Conservation (phyloP, 1,284 basidiomycete species). For the Dichomitus squalens region DNA sequence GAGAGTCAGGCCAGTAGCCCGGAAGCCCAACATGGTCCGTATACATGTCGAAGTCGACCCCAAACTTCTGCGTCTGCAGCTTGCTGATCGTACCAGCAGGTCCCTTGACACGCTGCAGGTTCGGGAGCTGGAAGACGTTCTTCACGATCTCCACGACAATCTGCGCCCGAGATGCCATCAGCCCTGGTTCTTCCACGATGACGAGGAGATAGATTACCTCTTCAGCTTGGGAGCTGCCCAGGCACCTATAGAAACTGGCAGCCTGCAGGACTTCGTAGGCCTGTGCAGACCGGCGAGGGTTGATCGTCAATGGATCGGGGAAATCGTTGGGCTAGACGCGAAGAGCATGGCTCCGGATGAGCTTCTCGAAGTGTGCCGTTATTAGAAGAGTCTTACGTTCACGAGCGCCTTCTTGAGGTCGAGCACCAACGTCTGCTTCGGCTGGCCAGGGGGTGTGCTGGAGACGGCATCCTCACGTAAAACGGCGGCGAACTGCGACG, state of each 20-base stretch:
- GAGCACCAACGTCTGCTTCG: constrained; percentile 45
- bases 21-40: constrained; percentile 29
- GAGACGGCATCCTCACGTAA: constrained; percentile 42
- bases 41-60: constrained; percentile 32
- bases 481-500: constrained; percentile 43
- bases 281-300: constrained; percentile 41
- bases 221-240: constrained; percentile 42
- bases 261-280: constrained; percentile 44
- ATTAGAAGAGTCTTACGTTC: constrained; percentile 40
- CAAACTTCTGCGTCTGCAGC: constrained; percentile 29
- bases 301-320: constrained; percentile 44
- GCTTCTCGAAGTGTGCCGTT: not conserved
- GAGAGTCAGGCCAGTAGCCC: constrained; percentile 33
- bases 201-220: constrained; percentile 23
- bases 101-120: constrained; percentile 46
- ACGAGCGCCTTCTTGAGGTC: constrained; percentile 53
- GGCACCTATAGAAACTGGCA: constrained; percentile 47
- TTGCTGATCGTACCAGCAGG: constrained; percentile 40
- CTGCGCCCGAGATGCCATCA: constrained; percentile 8
- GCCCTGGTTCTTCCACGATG: not conserved
- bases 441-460: constrained; percentile 39
- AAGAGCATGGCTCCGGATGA: not conserved
- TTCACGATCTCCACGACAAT: constrained; percentile 46
- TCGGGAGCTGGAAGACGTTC: constrained; percentile 47
- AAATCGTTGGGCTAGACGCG: constrained; percentile 39